Evolutionary conservation across 257 asterid species (phyloP), one percentile per base, ranked within the genome.

Genomic region (Catharanthus roseus): DNA sequence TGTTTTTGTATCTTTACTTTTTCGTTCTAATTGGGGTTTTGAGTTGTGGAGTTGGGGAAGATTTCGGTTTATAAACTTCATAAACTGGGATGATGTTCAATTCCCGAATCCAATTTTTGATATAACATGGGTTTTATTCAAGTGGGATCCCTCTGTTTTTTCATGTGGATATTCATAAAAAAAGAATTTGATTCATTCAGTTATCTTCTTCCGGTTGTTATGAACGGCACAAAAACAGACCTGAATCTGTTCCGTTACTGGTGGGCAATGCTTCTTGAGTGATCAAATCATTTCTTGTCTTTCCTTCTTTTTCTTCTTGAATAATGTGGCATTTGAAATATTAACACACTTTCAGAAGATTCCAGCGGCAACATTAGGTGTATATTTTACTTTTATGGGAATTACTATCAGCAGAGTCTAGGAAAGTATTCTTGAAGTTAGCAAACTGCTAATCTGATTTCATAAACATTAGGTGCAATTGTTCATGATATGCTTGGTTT

Each of bases 61-160:
- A 36, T 50, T 31, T 38, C 39, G 56, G 24, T 18, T 26, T 18
- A 53, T 53, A 63, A 4, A 45, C n/a, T 23, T 67, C 45, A 49
- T 49, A 15, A 24, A 31, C 44, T 42, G 28, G 51, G 6, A 12
- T 53, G 58, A 54, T 15, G 6, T 0, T 49, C 19, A 19, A 18
- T 49, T 49, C 19, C 23, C 23, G 55, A 61, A 61, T 60, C n/a
- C 16, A 29, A 23, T 10, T 74, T 42, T 74, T 66, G 29, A 57
- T 31, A 45, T n/a, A 24, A 19, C 5, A 36, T 31, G 0, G 47
- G 47, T 65, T 49, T 36, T 12, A 36, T 2, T 54, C 29, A 39
- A 23, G 26, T 15, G 24, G 39, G 77, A 70, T 56, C 56, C 12
- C 1, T 39, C 42, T 56, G 21, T 18, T 38, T 36, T 63, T 21